phyloP scores from a whole-genome alignment of 768 basidiomycete genomes.

The Astraeus odoratus region DNA sequence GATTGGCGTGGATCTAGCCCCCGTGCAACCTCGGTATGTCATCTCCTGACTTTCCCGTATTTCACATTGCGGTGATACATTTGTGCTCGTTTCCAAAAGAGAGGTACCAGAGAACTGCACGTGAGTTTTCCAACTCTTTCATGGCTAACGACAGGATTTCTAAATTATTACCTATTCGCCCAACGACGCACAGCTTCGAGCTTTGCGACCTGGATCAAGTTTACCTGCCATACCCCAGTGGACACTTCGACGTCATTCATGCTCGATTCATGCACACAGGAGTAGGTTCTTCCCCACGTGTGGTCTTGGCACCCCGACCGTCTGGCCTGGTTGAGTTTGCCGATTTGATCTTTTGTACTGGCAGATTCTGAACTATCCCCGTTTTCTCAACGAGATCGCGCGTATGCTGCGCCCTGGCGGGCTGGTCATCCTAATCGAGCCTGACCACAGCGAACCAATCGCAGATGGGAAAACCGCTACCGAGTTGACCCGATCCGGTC shows the following conservation, averaged over 20 bases:
- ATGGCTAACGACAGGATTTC: not conserved
- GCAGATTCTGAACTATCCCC: constrained; percentile 58
- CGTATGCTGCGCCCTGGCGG: constrained; percentile 68
- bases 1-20: constrained; percentile 64
- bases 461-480: constrained; percentile 38
- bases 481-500: constrained; percentile 25
- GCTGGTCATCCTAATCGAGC: constrained; percentile 59
- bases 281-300: constrained; percentile 31
- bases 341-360: constrained; percentile 4
- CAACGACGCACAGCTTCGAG: constrained; percentile 56
- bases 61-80: not conserved
- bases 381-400: constrained; percentile 52
- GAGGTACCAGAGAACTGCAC: constrained; percentile 66
- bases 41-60: not conserved
- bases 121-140: constrained; percentile 34
- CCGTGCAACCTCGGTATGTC: constrained; percentile 60
- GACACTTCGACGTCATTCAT: constrained; percentile 62
- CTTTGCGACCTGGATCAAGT: constrained; percentile 59
- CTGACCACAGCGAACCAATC: constrained; percentile 47
- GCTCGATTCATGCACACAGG: constrained; percentile 64
- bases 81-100: constrained; percentile 28
- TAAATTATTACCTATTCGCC: constrained; percentile 5
- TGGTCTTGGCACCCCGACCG: constrained; percentile 8
- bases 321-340: constrained; percentile 3
- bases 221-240: constrained; percentile 56